Evolutionary conservation across 768 basidiomycete species (phyloP).

Genomic region (Chalciporus chontae): DNA sequence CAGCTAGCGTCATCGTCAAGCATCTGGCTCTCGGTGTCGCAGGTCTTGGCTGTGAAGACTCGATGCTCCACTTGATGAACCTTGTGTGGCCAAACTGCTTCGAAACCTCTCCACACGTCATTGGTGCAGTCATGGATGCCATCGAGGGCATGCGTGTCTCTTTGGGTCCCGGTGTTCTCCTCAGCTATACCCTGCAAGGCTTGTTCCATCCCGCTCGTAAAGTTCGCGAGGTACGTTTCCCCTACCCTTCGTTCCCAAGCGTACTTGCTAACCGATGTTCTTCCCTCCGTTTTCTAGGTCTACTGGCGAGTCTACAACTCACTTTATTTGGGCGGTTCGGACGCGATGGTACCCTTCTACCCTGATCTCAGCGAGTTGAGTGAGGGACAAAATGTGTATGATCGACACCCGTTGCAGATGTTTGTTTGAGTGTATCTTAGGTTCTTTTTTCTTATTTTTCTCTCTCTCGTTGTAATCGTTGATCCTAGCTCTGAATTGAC

Average conservation of each 20-base stretch:
- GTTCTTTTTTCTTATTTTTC: neutral
- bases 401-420: conserved; percentile 78
- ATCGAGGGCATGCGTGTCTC: conserved; percentile 97
- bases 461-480: conserved; percentile 1
- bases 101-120: conserved; percentile 97
- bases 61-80: conserved; percentile 96
- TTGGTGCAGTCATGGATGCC: conserved; percentile 97
- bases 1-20: conserved; percentile 97
- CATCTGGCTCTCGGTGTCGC: conserved; percentile 96
- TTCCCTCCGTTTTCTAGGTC: conserved; percentile 33
- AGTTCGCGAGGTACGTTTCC: conserved; percentile 80
- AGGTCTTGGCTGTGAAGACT: conserved; percentile 96
- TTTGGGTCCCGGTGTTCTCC: conserved; percentile 86
- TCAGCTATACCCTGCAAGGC: conserved; percentile 92
- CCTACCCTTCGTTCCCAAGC: neutral
- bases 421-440: conserved; percentile 54
- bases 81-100: conserved; percentile 99
- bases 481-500: neutral
- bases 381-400: conserved; percentile 88
- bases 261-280: neutral
- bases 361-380: conserved; percentile 87
- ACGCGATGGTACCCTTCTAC: conserved; percentile 94
- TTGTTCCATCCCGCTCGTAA: conserved; percentile 97
- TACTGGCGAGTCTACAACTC: conserved; percentile 98
- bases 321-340: conserved; percentile 84